Conservation (phyloP, 2,329 filamentous ascomycete species). For the Cordyceps javanica region DNA sequence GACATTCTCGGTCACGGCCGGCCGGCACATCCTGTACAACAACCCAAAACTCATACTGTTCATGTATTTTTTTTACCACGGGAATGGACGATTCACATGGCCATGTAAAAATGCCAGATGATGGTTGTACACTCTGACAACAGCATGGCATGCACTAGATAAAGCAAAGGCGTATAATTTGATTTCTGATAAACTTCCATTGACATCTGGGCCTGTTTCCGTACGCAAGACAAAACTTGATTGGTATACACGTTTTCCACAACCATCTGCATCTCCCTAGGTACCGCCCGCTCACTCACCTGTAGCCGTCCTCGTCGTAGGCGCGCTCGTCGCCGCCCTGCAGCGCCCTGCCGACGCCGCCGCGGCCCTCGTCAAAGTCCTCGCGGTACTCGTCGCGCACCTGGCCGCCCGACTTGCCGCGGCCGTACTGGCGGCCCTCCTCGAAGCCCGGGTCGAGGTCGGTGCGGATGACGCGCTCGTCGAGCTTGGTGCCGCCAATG, state of each 20-base stretch:
- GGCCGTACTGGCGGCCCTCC: constrained; percentile 91
- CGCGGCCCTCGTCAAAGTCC: constrained; percentile 91
- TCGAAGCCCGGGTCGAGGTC: constrained; percentile 94
- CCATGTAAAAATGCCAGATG: constrained; percentile 7
- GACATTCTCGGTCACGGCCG: neutral
- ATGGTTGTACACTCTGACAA: constrained; percentile 6
- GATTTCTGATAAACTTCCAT: neutral
- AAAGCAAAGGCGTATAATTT: constrained; percentile 12
- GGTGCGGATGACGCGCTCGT: constrained; percentile 92
- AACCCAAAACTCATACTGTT: constrained; percentile 7
- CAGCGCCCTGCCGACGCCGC: constrained; percentile 77
- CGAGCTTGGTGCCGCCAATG: constrained; percentile 93
- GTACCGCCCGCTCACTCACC: neutral
- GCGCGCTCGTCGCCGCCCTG: constrained; percentile 42
- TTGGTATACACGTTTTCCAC: neutral
- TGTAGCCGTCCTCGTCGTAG: constrained; percentile 32
- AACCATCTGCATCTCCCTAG: neutral
- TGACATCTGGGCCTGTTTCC: neutral
- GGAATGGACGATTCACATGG: neutral
- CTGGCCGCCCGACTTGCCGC: constrained; percentile 92
- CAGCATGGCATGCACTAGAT: constrained; percentile 10
- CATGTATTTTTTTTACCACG: neutral
- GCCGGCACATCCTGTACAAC: constrained; percentile 10
- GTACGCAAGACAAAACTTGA: neutral
- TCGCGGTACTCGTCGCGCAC: constrained; percentile 96